Conservation (phyloP, 139 green algal genomes). For the Chlorella sp. region DNA sequence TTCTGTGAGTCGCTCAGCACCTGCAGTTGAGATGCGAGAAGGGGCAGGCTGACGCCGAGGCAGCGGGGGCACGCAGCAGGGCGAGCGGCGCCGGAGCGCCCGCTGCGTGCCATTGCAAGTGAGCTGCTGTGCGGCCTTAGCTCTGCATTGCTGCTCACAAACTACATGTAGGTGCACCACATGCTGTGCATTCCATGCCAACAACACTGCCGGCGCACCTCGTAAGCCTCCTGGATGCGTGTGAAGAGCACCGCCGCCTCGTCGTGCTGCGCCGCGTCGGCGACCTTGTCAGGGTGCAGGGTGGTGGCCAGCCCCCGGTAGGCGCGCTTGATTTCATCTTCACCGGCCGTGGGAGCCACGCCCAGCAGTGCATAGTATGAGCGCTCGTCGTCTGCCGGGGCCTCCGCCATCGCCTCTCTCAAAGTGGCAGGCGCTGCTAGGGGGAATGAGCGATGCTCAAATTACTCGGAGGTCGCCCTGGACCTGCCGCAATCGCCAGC, state of each 20-base stretch:
- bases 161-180: neutral
- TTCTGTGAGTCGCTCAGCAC: conserved; percentile 55
- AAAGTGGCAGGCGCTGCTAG: too few relatives aligned
- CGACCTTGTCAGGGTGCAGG: conserved; percentile 66
- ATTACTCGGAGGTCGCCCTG: too few relatives aligned
- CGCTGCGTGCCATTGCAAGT: neutral
- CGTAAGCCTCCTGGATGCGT: conserved; percentile 61
- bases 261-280: conserved; percentile 28
- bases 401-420: neutral
- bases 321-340: conserved; percentile 47
- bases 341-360: conserved; percentile 26
- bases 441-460: neutral
- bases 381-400: neutral
- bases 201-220: conserved; percentile 32
- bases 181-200: neutral
- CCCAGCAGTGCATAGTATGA: conserved; percentile 41
- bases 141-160: too few relatives aligned
- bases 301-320: conserved; percentile 58
- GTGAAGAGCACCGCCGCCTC: conserved; percentile 52
- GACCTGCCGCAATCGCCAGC: neutral
- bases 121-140: neutral
- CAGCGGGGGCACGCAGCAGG: neutral
- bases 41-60: neutral
- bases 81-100: neutral
- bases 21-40: conserved; percentile 14